Evolutionary conservation across 495 filamentous ascomycete genomes (phyloP).

Genomic region (Oidiodendron maius): DNA sequence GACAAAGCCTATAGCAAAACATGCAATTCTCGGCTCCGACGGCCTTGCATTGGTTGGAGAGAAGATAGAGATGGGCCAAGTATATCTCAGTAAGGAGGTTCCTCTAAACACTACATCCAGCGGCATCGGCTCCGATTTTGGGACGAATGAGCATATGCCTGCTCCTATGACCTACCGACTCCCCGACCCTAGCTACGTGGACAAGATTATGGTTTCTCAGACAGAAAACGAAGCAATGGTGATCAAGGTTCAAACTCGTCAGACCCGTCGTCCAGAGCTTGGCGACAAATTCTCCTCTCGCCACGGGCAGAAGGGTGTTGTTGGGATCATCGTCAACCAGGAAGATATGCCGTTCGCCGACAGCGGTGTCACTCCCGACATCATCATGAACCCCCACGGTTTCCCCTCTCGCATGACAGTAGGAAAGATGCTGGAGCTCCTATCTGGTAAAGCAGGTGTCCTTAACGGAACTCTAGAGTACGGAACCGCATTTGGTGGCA

Average conservation of each 20-base stretch:
- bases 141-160: conserved; percentile 56
- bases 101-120: conserved; percentile 66
- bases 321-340: conserved; percentile 91
- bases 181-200: conserved; percentile 78
- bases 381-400: conserved; percentile 99
- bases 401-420: conserved; percentile 99
- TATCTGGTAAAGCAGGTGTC: conserved; percentile 91
- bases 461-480: conserved; percentile 69
- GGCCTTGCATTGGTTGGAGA: conserved; percentile 81
- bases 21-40: conserved; percentile 67
- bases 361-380: conserved; percentile 82
- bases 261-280: conserved; percentile 88
- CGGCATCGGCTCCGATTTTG: conserved; percentile 57
- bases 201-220: conserved; percentile 86
- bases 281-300: conserved; percentile 98
- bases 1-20: conserved; percentile 47
- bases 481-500: conserved; percentile 92
- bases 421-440: conserved; percentile 92
- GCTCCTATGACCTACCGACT: conserved; percentile 76
- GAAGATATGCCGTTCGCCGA: conserved; percentile 97
- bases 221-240: conserved; percentile 76
- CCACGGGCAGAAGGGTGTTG: conserved; percentile 98
- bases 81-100: conserved; percentile 80
- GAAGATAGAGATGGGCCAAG: conserved; percentile 64
- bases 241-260: conserved; percentile 86